These are phyloP conservation scores for Sporisorium reilianum DNA, from an alignment of 1,284 basidiomycete genomes.

Conservation along the genomic window DNA sequence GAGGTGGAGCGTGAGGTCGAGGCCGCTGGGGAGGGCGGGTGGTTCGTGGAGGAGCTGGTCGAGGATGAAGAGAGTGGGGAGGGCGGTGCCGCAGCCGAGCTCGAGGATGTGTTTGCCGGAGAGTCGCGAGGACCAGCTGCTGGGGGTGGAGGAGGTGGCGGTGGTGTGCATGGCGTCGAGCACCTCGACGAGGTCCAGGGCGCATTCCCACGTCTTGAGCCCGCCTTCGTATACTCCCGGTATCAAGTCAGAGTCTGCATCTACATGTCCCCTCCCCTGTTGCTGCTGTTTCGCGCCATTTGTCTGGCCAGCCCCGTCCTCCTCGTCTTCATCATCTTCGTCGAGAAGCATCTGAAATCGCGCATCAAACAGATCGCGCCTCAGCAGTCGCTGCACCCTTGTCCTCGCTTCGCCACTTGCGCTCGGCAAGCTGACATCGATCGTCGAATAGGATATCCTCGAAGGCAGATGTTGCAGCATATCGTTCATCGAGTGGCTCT, in stretches of 20 bases:
- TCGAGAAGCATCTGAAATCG: conserved; percentile 87
- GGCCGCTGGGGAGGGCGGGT: not conserved
- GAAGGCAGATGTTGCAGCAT: conserved; percentile 45
- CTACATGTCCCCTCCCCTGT: conserved; percentile 34
- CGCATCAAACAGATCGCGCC: conserved; percentile 92
- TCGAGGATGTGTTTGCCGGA: conserved; percentile 42
- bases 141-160: not conserved
- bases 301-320: not conserved
- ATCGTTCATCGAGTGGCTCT: conserved; percentile 13
- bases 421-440: conserved; percentile 27
- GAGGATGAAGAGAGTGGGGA: conserved; percentile 83
- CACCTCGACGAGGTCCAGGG: conserved; percentile 78
- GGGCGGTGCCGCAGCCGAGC: conserved; percentile 92
- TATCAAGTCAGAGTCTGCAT: conserved; percentile 83
- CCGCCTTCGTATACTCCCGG: conserved; percentile 95
- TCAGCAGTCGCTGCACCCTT: conserved; percentile 73
- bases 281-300: conserved; percentile 5
- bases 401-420: not conserved
- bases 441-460: conserved; percentile 48
- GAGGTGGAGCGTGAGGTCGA: conserved; percentile 78
- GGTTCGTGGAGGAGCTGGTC: conserved; percentile 74
- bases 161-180: conserved; percentile 38
- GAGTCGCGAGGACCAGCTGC: conserved; percentile 9
- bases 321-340: conserved; percentile 49
- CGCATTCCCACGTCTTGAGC: conserved; percentile 97